Conservation (phyloP, 306 rosid genomes). For the Delonix regia region DNA sequence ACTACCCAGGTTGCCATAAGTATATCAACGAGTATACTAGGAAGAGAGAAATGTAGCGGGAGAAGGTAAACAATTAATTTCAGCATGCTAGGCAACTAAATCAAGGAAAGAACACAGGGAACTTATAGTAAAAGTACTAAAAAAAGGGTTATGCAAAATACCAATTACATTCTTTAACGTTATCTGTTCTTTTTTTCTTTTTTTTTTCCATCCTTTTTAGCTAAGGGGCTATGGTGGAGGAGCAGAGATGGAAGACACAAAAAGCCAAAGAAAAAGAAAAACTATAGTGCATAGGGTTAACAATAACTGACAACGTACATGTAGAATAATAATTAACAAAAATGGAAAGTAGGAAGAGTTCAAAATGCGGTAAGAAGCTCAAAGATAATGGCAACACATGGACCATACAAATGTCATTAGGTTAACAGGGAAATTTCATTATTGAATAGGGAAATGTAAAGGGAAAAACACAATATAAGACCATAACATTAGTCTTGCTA, state of each 20-base stretch:
- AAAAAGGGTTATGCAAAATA: constrained; percentile 2
- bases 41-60: background rate
- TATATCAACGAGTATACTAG: background rate
- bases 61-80: background rate
- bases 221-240: no score
- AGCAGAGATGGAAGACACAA: background rate
- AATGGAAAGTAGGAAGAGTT: background rate
- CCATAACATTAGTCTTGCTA: background rate
- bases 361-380: background rate
- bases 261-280: background rate
- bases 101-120: constrained; percentile 10
- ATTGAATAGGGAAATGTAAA: no score
- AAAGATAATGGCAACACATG: background rate
- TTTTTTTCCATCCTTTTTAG: no score
- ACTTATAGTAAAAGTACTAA: constrained; percentile 12
- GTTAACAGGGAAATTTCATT: no score
- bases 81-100: constrained; percentile 1
- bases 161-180: background rate
- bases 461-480: background rate
- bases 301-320: background rate
- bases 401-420: background rate
- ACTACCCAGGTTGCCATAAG: constrained; percentile 10
- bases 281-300: background rate
- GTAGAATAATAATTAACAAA: background rate
- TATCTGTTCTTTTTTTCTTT: background rate